Percentiles rank a stretch among this genome's conserved stretches.
Conservation (phyloP, 331 rosid species). For the Quercus lobata region DNA sequence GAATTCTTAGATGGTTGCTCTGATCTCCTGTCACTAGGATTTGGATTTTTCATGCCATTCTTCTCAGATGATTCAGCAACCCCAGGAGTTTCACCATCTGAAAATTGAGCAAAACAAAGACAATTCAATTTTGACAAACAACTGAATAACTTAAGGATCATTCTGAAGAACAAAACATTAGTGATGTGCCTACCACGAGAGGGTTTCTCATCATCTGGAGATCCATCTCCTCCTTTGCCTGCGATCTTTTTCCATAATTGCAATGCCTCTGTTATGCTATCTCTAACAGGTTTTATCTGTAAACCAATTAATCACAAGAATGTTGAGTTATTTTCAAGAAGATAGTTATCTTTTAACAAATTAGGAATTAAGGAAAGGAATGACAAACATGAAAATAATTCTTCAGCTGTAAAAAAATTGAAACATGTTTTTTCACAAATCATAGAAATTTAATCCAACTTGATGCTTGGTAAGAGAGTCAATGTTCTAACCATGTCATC, state of each 20-base stretch:
- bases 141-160: constrained; percentile 4
- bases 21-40: constrained; percentile 37
- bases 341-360: neutral
- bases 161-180: constrained; percentile 8
- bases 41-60: constrained; percentile 37
- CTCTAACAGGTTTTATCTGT: constrained; percentile 95
- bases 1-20: constrained; percentile 51
- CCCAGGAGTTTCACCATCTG: constrained; percentile 49
- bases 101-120: constrained; percentile 15
- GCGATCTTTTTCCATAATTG: constrained; percentile 79
- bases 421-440: neutral
- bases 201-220: constrained; percentile 48
- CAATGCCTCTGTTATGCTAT: constrained; percentile 87
- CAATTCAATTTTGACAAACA: constrained; percentile 13
- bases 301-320: constrained; percentile 14
- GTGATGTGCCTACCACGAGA: constrained; percentile 43
- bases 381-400: neutral
- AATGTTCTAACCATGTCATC: no score
- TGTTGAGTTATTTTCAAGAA: neutral
- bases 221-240: constrained; percentile 68
- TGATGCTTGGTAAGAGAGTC: neutral
- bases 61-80: constrained; percentile 39
- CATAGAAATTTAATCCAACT: neutral
- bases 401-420: neutral
- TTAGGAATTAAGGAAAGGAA: neutral